A percentile compares a stretch with the other conserved stretches of the same genome.
Conservation (phyloP, 2,329 filamentous ascomycete species). For the Dothideomycetidae sp. region DNA sequence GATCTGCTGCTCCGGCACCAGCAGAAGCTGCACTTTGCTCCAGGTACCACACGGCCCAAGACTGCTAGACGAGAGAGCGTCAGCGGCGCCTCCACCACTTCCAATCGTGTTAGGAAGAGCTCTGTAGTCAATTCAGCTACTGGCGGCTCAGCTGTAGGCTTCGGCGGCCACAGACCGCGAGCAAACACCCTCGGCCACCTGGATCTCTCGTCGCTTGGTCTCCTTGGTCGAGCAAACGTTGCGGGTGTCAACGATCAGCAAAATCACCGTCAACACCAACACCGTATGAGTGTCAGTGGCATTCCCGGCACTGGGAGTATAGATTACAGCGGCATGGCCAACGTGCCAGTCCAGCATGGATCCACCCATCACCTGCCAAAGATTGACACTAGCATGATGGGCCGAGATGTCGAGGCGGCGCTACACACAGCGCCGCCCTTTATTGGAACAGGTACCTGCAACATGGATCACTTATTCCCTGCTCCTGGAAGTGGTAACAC, state of each 20-base stretch:
- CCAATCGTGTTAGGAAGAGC: conserved; percentile 73
- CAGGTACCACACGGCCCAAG: conserved; percentile 71
- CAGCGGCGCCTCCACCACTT: conserved; percentile 52
- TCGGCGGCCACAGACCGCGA: conserved; percentile 61
- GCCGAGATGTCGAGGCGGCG: conserved; percentile 46
- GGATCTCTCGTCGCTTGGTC: conserved; percentile 57
- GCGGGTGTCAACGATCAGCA: conserved; percentile 6
- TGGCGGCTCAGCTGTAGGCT: conserved; percentile 34
- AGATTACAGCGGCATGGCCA: conserved; percentile 60
- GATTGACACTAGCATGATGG: conserved; percentile 56
- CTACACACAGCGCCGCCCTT: conserved; percentile 67
- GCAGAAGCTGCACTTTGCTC: conserved; percentile 94
- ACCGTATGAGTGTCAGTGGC: conserved; percentile 47
- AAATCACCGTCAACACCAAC: conserved; percentile 9
- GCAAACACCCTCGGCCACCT: conserved; percentile 96
- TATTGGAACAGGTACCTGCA: conserved; percentile 54
- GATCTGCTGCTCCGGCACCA: conserved; percentile 88
- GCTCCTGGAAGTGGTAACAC: conserved; percentile 35
- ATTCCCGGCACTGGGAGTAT: conserved; percentile 42
- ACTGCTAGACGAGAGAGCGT: conserved; percentile 76
- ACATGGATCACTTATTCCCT: conserved; percentile 58
- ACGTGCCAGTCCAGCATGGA: conserved; percentile 51
- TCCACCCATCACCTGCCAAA: conserved; percentile 59
- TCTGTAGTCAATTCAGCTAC: conserved; percentile 55
- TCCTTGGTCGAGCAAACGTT: conserved; percentile 17